phyloP scores from a whole-genome alignment of 768 basidiomycete genomes.

The Guyanaporus albipodus region DNA sequence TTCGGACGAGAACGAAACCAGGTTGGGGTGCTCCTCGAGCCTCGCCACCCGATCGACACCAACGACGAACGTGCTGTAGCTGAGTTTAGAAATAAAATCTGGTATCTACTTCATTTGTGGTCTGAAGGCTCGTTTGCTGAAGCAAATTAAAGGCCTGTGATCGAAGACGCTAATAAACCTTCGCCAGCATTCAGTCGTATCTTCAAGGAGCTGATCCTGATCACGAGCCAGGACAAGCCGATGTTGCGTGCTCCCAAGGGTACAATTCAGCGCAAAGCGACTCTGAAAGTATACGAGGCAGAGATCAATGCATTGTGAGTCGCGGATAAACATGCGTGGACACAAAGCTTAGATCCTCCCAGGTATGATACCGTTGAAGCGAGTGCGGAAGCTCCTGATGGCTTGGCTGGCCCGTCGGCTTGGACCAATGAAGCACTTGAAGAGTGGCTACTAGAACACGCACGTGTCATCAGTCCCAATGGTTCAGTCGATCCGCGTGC shows the following conservation, averaged over 20 bases:
- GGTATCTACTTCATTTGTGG: slow-evolving; percentile 13
- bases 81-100: slow-evolving; percentile 30
- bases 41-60: slow-evolving; percentile 18
- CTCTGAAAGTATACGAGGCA: slow-evolving; percentile 36
- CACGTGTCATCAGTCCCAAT: slow-evolving; percentile 8
- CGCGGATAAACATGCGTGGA: background rate
- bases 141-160: slow-evolving; percentile 28
- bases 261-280: slow-evolving; percentile 39
- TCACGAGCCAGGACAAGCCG: slow-evolving; percentile 40
- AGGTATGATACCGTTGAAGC: slow-evolving; percentile 35
- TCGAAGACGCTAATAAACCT: slow-evolving; percentile 43
- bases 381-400: slow-evolving; percentile 16
- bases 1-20: slow-evolving; percentile 34
- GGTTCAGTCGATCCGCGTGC: slow-evolving; percentile 3
- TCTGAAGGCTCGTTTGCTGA: background rate
- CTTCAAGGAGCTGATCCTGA: slow-evolving; percentile 53
- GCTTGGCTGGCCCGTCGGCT: slow-evolving; percentile 17
- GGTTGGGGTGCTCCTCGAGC: slow-evolving; percentile 34
- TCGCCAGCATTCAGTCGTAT: slow-evolving; percentile 43
- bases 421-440: slow-evolving; percentile 24
- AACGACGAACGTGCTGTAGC: slow-evolving; percentile 21
- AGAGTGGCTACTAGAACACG: slow-evolving; percentile 30
- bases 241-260: slow-evolving; percentile 45
- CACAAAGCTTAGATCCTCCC: background rate
- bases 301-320: slow-evolving; percentile 48